Evolutionary conservation across 2,329 filamentous ascomycete genomes (phyloP).

Genomic region (Xylariales sp.): DNA sequence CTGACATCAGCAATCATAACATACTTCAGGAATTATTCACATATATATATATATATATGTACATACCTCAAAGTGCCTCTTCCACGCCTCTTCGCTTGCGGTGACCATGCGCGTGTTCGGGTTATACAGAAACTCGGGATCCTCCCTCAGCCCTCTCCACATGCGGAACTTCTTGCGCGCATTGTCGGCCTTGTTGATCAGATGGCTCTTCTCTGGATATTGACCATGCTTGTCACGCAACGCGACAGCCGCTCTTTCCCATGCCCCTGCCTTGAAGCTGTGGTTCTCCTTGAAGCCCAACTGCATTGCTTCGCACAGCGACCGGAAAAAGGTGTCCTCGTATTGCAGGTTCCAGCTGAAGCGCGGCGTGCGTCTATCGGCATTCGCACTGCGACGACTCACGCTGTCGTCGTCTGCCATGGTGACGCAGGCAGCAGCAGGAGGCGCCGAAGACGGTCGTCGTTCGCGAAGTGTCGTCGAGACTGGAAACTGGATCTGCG

Average conservation of each 20-base stretch:
- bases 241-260: constrained; percentile 52
- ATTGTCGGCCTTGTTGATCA: constrained; percentile 62
- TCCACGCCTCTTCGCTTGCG: constrained; percentile 54
- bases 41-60: no score
- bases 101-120: constrained; percentile 45
- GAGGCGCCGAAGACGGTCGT: no score
- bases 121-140: constrained; percentile 54
- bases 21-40: no score
- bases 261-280: constrained; percentile 58
- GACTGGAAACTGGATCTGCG: no score
- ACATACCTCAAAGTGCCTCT: constrained; percentile 51
- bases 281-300: constrained; percentile 52
- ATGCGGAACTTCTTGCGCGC: constrained; percentile 59
- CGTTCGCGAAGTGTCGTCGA: no score
- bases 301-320: constrained; percentile 54
- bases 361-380: constrained; percentile 37
- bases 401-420: constrained; percentile 28
- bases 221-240: constrained; percentile 51
- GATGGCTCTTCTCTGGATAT: constrained; percentile 55
- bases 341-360: constrained; percentile 57
- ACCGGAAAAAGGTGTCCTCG: constrained; percentile 57
- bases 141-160: constrained; percentile 54
- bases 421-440: no score
- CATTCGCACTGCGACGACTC: constrained; percentile 24
- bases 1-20: constrained; percentile 11